These are phyloP conservation scores for Rhodofomes roseus DNA, from an alignment of 1,284 basidiomycete species.

Conservation along the genomic window DNA sequence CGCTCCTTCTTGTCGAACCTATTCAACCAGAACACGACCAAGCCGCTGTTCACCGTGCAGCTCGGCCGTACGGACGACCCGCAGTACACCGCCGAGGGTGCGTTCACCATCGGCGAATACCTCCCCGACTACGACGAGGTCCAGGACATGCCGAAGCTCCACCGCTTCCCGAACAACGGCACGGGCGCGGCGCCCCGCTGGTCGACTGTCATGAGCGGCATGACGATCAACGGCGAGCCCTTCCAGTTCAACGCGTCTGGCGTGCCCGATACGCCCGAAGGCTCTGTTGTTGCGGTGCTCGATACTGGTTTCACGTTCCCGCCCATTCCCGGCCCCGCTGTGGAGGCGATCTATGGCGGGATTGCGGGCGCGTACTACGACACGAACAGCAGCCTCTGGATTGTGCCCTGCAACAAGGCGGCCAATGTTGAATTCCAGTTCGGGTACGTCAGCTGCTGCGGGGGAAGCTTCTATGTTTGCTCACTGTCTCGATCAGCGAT, in stretches of 20 bases:
- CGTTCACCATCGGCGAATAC: slow-evolving; percentile 29
- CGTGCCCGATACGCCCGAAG: slow-evolving; percentile 21
- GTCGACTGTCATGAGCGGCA: slow-evolving; percentile 26
- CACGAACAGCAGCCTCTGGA: slow-evolving; percentile 15
- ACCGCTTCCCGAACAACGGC: slow-evolving; percentile 49
- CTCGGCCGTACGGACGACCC: slow-evolving; percentile 24
- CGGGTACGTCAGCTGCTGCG: slow-evolving; percentile 17
- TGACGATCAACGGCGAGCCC: slow-evolving; percentile 25
- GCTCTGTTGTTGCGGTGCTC: slow-evolving; percentile 26
- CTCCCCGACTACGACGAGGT: slow-evolving; percentile 21
- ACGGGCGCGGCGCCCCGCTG: slow-evolving; percentile 39
- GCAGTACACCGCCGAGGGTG: slow-evolving; percentile 22
- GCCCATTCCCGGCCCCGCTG: slow-evolving; percentile 23
- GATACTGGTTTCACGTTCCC: slow-evolving; percentile 31
- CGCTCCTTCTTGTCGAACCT: slow-evolving; percentile 23
- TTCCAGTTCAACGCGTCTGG: slow-evolving; percentile 26
- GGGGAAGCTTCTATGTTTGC: neutral
- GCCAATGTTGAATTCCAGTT: slow-evolving; percentile 24
- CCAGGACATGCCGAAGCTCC: slow-evolving; percentile 22
- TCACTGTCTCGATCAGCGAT: slow-evolving; percentile 3
- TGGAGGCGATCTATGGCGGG: slow-evolving; percentile 27
- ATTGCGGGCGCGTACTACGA: slow-evolving; percentile 24
- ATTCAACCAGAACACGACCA: slow-evolving; percentile 22
- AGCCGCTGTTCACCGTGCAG: slow-evolving; percentile 26
- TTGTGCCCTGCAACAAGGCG: slow-evolving; percentile 24